These are phyloP conservation scores for Lithospermum erythrorhizon DNA, from an alignment of 257 asterid species.

Conservation along the genomic window DNA sequence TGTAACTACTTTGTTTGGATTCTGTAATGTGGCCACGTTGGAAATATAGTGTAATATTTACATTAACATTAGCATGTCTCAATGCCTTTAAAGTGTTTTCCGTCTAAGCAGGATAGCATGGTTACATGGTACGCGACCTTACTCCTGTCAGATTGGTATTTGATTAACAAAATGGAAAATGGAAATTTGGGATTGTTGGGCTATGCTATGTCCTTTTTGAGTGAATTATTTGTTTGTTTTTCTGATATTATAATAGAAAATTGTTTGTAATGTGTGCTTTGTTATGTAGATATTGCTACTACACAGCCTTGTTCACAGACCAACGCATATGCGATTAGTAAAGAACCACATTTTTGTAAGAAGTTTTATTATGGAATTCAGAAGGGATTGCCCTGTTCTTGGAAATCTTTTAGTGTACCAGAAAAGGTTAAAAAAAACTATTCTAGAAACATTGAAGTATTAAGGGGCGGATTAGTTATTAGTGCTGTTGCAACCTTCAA, in stretches of 20 bases:
- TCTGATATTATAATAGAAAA: not conserved
- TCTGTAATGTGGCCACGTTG: constrained; percentile 19
- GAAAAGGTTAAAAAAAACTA: constrained; percentile 18
- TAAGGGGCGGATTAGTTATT: constrained; percentile 41
- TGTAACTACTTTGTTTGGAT: not conserved
- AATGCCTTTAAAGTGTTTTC: too few species aligned
- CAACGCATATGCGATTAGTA: constrained; percentile 36
- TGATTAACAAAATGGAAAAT: not conserved
- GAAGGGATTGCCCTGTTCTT: constrained; percentile 29
- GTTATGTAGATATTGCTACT: constrained; percentile 71
- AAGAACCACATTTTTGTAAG: constrained; percentile 25
- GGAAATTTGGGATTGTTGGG: not conserved
- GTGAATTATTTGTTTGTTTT: not conserved
- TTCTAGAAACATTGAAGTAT: constrained; percentile 23
- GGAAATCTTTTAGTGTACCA: constrained; percentile 27
- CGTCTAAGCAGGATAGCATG: too few species aligned
- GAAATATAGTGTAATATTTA: constrained; percentile 21
- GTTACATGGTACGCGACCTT: too few species aligned
- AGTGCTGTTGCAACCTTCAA: constrained; percentile 69
- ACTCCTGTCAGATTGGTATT: too few species aligned
- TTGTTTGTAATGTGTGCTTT: constrained; percentile 6
- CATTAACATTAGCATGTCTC: too few species aligned
- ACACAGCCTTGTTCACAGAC: constrained; percentile 62
- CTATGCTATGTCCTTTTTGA: not conserved
- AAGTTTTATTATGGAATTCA: constrained; percentile 30